Evolutionary conservation across 495 filamentous ascomycete genomes (phyloP).

Genomic region (Hypoxylon intermedium): DNA sequence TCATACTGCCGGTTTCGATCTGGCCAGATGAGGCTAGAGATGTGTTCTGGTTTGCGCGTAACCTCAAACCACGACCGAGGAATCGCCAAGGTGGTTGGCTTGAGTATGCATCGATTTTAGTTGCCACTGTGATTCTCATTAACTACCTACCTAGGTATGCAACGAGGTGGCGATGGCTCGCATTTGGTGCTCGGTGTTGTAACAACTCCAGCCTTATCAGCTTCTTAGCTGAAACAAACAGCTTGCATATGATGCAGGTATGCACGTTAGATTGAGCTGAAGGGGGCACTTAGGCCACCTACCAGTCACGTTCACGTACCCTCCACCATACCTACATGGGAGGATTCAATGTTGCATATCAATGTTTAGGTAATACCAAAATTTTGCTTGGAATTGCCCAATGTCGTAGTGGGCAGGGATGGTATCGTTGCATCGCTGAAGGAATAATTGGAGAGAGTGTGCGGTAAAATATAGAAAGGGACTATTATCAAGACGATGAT

Average conservation of each 20-base stretch:
- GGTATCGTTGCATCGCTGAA: slow-evolving; percentile 3
- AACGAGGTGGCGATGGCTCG: slow-evolving; percentile 11
- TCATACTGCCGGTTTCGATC: slow-evolving; percentile 9
- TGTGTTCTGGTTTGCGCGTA: slow-evolving; percentile 13
- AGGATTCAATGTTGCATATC: slow-evolving; percentile 9
- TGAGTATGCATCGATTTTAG: too few relatives aligned
- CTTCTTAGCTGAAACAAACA: slow-evolving; percentile 37
- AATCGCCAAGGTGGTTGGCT: too few relatives aligned
- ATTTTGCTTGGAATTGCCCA: slow-evolving; percentile 13
- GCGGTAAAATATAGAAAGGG: background rate
- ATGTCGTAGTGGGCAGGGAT: slow-evolving; percentile 18
- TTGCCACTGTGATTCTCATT: slow-evolving; percentile 25
- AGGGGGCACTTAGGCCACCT: slow-evolving; percentile 4
- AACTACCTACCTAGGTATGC: too few relatives aligned
- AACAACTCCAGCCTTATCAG: slow-evolving; percentile 36
- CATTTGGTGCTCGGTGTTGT: slow-evolving; percentile 6
- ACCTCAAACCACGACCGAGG: slow-evolving; percentile 29
- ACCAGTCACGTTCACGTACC: slow-evolving; percentile 6
- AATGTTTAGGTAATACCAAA: slow-evolving; percentile 21
- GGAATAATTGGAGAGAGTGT: background rate
- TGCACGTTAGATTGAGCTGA: slow-evolving; percentile 41
- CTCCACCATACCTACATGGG: slow-evolving; percentile 2
- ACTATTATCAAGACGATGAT: background rate
- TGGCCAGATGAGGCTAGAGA: slow-evolving; percentile 4
- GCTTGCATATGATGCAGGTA: slow-evolving; percentile 35